These are phyloP conservation scores for Spirogloea muscicola DNA, from an alignment of 139 green algal species.

Conservation along the genomic window DNA sequence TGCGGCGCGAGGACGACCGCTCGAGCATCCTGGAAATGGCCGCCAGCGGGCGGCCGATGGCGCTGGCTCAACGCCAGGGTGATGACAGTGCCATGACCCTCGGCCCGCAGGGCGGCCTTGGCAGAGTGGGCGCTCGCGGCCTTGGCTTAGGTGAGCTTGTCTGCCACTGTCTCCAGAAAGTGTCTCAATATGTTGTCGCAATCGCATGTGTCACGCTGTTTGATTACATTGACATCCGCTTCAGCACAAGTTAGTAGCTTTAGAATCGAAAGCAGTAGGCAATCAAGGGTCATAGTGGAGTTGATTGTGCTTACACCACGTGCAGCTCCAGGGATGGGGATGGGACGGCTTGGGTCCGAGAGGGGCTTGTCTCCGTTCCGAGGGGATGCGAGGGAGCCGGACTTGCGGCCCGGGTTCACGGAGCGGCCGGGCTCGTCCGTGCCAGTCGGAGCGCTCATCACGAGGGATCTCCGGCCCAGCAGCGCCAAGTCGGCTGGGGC, in stretches of 20 bases:
- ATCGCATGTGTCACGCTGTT: no score
- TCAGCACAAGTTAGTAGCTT: no score
- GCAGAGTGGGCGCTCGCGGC: background rate
- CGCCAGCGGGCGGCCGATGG: background rate
- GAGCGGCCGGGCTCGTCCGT: background rate
- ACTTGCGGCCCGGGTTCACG: no score
- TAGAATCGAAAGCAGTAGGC: no score
- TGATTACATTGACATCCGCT: no score
- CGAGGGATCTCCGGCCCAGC: background rate
- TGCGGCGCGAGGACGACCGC: background rate
- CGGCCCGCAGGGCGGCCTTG: background rate
- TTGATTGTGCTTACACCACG: no score
- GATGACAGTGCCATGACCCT: background rate
- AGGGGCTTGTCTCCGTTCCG: background rate
- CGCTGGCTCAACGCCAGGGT: background rate
- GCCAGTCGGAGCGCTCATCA: background rate
- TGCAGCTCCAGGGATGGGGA: no score
- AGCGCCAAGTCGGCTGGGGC: background rate
- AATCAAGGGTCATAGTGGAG: no score
- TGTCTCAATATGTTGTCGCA: background rate
- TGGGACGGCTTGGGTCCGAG: no score
- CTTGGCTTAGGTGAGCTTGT: background rate
- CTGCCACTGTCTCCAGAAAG: background rate
- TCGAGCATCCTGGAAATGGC: background rate
- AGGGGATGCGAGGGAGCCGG: no score